Base-by-base conservation (phyloP, 2,329 filamentous ascomycete genomes). In the Cercospora sp. region DNA sequence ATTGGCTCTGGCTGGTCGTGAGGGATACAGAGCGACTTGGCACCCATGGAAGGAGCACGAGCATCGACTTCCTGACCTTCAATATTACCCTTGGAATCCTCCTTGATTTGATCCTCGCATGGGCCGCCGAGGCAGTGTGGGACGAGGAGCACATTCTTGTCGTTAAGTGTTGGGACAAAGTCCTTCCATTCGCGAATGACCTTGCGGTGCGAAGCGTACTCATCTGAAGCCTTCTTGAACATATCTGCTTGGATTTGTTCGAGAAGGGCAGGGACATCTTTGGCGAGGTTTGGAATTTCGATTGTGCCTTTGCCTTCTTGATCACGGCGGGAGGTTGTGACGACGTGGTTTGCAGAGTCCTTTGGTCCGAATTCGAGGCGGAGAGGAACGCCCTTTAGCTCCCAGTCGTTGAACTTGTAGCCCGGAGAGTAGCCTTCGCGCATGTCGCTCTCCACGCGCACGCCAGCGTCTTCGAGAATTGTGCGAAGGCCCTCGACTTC, bases 381-480 rank as follows among this genome's bases (percentile, higher is more conserved):
- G 43, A 99, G 87, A 58, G 96, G 95, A 51, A 98, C 91, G 79
- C 96, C 95, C 82, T 94, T 96, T 75, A 98, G 86, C 81, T 99
- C 96, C 93, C 93, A 97, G 82, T 99, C 94, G 82, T 96, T 97
- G 85, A 99, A 99, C 82, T 99, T 99, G 90, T 91, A 98, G 72
- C 93, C 93, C 45, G 95, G 94, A 69, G 93, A 89, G 80, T 98
- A 97, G 73, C 91, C 91, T 62, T 98, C 94, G 68, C 96, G 90
- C 79, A 89, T 87, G 79, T 99, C 95, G 62, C 90, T 88, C 72
- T 96, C 91, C 67, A 88, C 87, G 67, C 95, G 91, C 45, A 99
- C 84, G 66, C 90, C 90, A 21, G 87, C 90, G 69, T 88, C 89
- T 77, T 88, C 88, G 61, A 99, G 86, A 10, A 88, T 86, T 37